Base-by-base conservation (phyloP, 1,284 basidiomycete genomes). In the Salmacisia buchloeana region DNA sequence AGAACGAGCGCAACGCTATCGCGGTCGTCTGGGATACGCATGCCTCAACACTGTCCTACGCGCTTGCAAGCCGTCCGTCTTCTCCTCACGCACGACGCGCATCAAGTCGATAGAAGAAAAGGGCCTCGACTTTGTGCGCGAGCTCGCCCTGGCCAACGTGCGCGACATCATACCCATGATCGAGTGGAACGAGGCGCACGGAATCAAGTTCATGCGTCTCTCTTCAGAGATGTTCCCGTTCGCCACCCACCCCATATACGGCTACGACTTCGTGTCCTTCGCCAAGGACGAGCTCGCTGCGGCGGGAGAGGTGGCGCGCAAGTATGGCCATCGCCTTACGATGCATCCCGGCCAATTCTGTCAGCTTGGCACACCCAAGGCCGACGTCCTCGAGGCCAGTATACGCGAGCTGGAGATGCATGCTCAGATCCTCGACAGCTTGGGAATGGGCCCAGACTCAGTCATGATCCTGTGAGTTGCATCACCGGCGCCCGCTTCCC, bases 1-100 rank as follows among this genome's bases (percentile, higher is more conserved):
- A 31, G 71, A 71, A 46, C 66, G 58, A 21, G 39, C 39, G 27
- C 49, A 68, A n/a, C 70, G 72, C 27, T 75, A 70, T 62, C 60
- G 35, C n/a, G 43, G 65, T 39, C 45, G 66, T 25, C 54, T 64
- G 83, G 85, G 85, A 10, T 88, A 92, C 74, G 91, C 91, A 0
- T 93, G 91, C 74, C 80, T 93, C 54, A 93, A 93, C 75, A 92
- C 91, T 0, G 83, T 93, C 27, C 81, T 93, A 3, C 85, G 91
- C 57, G 84, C 83, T 68, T 88, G 87, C 64, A 88, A 89, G 6
- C 82, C 84, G 12, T 81, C 87, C 0, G 81, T 90, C 25, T 93
- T 92, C 72, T 90, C 89, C 73, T 88, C 86, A 1, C 83, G 89
- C 65, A 91, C 86, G 85, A 87, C 80, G 63, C 86, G 89, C 54